Evolutionary conservation across 129 eudicot species (phyloP), one percentile per base, ranked within the genome.

Genomic region (Pittosporum tobira): DNA sequence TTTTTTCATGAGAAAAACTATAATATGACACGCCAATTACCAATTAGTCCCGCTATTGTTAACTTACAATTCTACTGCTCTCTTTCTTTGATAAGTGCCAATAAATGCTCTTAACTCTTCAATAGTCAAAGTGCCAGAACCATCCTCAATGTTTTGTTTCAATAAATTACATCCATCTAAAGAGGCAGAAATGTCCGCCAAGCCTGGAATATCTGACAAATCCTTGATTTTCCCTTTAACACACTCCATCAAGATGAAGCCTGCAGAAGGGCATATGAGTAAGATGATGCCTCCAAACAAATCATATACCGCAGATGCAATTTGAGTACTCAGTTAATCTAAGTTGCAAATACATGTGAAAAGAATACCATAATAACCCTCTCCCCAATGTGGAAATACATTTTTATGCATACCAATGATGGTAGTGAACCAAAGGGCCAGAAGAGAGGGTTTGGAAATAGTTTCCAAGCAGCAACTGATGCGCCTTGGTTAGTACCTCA

Each of bases 41-140:
- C 13, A 40, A 40, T 14, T 55, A 55, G 45, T 56, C 15, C 9
- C 16, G 27, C 9, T 19, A 9, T 23, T 55, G n/a, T 13, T 31
- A 30, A 58, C 63, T 58, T 58, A 58, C 63, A 58, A 23, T 58
- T 37, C 63, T 14, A 21, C 48, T 5, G 48, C 49, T 58, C 36
- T 58, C 63, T 5, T 58, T 40, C 46, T 58, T 23, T 3, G 26
- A 8, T 1, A 16, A 23, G 46, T 58, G 22, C 48, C 22, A 58
- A 40, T 5, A 21, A 22, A 38, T 58, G 15, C 34, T 38, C 46
- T 58, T 15, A 58, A 13, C 16, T 37, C 63, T 40, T 38, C 49
- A 0, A 58, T 40, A 58, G 49, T 58, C 15, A 3, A 22, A 22
- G 20, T 36, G 44, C 31, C 63, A 58, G 30, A 58, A 38, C 29